Evolutionary conservation across 2,329 filamentous ascomycete species (phyloP), one percentile per base, ranked within the genome.

Genomic region (Akanthomyces muscarius): DNA sequence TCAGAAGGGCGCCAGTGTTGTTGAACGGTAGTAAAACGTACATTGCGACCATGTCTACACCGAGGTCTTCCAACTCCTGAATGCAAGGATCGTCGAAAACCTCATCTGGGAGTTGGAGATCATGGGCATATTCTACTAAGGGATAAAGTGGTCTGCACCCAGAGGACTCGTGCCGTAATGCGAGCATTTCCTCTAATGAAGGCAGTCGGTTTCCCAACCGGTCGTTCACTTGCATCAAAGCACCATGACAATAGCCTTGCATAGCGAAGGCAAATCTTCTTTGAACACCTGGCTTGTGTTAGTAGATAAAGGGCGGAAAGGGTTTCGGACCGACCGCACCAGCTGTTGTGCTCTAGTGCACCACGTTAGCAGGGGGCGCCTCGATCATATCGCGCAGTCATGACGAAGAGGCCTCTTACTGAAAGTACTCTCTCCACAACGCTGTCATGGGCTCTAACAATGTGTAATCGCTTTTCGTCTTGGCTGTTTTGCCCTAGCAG

Each of bases 41-140:
- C 68, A 70, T 68, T 28, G 64, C 63, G 2, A 70, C 65, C 60
- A 70, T 65, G n/a, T 70, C 68, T 21, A 67, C 59, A 1, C 68
- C 68, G 1, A 70, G 58, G 11, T 53, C 36, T 55, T 70, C 68
- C 25, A 70, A 51, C 44, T 68, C 66, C 48, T 65, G 63, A 23
- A 70, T 66, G 21, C 56, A 16, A 0, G 65, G 64, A 21, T 67
- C 25, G 4, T 66, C 33, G 58, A 70, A 70, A 13, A 68, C 64
- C n/a, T 66, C 57, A 8, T 69, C 67, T 18, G 68, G 68, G 5
- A 70, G 36, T 23, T 57, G 41, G 5, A 70, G 51, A 18, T 50
- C 18, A 42, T 69, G 66, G 1, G 67, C 67, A 52, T 69, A 70
- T 36, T 70, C 68, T 28, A 69, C 63, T 1, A 70, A 62, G 30